Evolutionary conservation across 2,329 filamentous ascomycete species (phyloP).

Genomic region (Ophiocordyceps camponoti-floridani): DNA sequence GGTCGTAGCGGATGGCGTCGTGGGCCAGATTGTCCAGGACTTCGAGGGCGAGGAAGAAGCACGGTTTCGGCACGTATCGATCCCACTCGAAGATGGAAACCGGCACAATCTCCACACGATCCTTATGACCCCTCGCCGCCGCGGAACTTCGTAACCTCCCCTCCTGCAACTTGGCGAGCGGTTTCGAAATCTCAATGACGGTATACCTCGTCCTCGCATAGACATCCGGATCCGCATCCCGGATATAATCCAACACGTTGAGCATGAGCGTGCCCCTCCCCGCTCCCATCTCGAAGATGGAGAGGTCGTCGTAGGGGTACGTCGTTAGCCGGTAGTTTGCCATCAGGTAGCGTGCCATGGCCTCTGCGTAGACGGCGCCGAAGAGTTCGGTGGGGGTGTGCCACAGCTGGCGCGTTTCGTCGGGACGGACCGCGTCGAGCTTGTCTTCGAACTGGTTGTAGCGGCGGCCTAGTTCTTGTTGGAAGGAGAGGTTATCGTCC

Average conservation of each 20-base stretch:
- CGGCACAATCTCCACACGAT: conserved; percentile 89
- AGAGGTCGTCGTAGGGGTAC: conserved; percentile 90
- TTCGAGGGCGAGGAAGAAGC: conserved; percentile 95
- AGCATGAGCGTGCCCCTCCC: conserved; percentile 96
- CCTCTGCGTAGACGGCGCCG: conserved; percentile 89
- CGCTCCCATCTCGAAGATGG: conserved; percentile 97
- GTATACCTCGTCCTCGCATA: conserved; percentile 87
- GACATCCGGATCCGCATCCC: conserved; percentile 72
- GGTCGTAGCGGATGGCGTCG: conserved; percentile 83
- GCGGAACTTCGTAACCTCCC: conserved; percentile 49
- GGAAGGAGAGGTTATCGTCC: conserved; percentile 72
- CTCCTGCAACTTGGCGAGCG: conserved; percentile 62
- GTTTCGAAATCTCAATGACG: conserved; percentile 85
- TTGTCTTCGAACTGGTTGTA: conserved; percentile 84
- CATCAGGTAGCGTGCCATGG: conserved; percentile 88
- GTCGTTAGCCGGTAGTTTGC: conserved; percentile 89
- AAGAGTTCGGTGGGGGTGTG: conserved; percentile 97
- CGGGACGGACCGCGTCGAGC: conserved; percentile 49
- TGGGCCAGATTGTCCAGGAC: conserved; percentile 98
- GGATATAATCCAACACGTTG: conserved; percentile 94
- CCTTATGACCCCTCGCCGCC: conserved; percentile 54
- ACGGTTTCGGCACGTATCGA: conserved; percentile 71
- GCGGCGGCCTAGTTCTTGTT: conserved; percentile 53
- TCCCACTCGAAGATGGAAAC: conserved; percentile 90
- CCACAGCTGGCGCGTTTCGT: conserved; percentile 78